Conservation (phyloP, 306 rosid genomes). For the Aeschynomene evenia region DNA sequence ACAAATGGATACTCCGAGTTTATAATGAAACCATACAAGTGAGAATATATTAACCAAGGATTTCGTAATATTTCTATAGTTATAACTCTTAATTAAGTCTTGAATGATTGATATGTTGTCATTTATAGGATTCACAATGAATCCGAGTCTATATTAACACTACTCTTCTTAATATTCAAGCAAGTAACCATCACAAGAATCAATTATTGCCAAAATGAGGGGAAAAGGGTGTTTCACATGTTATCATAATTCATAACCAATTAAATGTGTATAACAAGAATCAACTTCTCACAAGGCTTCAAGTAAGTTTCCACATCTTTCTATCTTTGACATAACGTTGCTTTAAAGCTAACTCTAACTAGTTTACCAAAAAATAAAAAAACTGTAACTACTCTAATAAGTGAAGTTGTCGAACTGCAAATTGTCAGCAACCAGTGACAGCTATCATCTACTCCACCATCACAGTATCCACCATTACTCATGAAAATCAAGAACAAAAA, state of each 20-base stretch:
- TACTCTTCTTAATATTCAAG: neutral
- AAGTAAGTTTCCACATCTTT: neutral
- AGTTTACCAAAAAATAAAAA: no score
- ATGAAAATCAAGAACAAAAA: neutral
- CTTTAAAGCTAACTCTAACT: constrained; percentile 16
- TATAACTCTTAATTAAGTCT: no score
- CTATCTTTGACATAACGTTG: constrained; percentile 1
- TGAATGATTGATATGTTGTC: no score
- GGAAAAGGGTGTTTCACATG: neutral
- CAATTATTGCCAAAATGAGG: neutral
- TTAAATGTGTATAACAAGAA: constrained; percentile 8
- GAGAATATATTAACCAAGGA: no score
- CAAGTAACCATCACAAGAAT: neutral
- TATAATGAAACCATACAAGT: no score
- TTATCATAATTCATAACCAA: neutral
- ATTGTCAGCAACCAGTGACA: constrained; percentile 4
- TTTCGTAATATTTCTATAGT: no score
- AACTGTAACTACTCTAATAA: neutral
- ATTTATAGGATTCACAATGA: no score
- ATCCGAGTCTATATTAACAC: no score
- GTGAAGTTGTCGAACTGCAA: neutral
- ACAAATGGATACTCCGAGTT: no score
- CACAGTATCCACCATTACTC: constrained; percentile 12
- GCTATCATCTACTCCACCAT: constrained; percentile 15
- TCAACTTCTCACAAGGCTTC: constrained; percentile 7